A percentile compares a stretch with the other conserved stretches of the same genome.
These are phyloP conservation scores for Floccularia luteovirens DNA, from an alignment of 768 basidiomycete species.

Conservation along the genomic window DNA sequence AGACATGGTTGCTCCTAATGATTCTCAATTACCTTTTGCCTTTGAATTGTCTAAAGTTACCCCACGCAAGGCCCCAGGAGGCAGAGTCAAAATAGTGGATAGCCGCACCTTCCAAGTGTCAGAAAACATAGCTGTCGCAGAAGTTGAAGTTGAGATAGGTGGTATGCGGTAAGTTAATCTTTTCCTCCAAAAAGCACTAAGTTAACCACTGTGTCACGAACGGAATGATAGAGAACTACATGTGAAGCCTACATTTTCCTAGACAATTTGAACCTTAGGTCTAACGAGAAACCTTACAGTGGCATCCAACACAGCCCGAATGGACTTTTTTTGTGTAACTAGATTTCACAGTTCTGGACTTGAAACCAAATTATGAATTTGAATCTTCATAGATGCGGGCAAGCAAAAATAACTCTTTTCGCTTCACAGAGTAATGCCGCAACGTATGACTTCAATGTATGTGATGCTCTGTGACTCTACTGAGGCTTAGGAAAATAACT, in stretches of 20 bases:
- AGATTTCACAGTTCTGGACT: slow-evolving; percentile 4
- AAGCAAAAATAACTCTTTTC: slow-evolving; percentile 53
- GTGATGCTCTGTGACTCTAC: not conserved
- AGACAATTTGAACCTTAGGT: not conserved
- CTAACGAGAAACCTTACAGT: slow-evolving; percentile 25
- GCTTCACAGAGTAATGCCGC: slow-evolving; percentile 48
- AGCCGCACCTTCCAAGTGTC: slow-evolving; percentile 44
- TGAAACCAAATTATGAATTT: not conserved
- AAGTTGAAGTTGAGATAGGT: slow-evolving; percentile 52
- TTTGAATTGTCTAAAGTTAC: slow-evolving; percentile 44
- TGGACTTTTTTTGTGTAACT: slow-evolving; percentile 54
- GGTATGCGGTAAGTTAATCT: slow-evolving; percentile 41
- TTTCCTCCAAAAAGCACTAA: slow-evolving; percentile 13
- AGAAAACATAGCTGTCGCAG: slow-evolving; percentile 46
- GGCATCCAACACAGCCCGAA: slow-evolving; percentile 68
- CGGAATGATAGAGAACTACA: slow-evolving; percentile 39
- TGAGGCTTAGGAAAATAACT: too few relatives aligned
- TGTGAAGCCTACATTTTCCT: slow-evolving; percentile 19
- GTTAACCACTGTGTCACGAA: not conserved
- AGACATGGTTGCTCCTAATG: slow-evolving; percentile 41
- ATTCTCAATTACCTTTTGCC: slow-evolving; percentile 43
- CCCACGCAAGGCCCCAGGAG: slow-evolving; percentile 37
- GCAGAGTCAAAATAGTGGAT: slow-evolving; percentile 55
- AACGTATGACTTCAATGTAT: slow-evolving; percentile 53
- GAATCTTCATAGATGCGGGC: slow-evolving; percentile 32